A percentile compares a stretch with the other conserved stretches of the same genome.
These are phyloP conservation scores for Scenedesmus sp. DNA, from an alignment of 163 green algal genomes.

Conservation along the genomic window DNA sequence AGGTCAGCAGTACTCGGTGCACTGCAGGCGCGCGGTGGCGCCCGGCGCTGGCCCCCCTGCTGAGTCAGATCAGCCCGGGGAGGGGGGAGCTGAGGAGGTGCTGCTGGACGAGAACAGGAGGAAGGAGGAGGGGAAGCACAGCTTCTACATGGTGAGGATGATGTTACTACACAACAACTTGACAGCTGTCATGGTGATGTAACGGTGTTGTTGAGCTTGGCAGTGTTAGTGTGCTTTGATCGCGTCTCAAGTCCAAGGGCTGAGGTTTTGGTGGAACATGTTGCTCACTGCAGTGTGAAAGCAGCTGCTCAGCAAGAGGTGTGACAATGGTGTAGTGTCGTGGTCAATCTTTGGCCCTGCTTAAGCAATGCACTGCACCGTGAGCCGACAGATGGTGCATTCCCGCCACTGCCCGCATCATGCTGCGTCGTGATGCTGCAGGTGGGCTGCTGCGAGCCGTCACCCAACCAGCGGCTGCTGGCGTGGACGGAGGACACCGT, in stretches of 20 bases:
- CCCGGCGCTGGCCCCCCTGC: constrained; percentile 30
- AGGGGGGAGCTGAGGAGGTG: constrained; percentile 77
- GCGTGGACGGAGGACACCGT: constrained; percentile 89
- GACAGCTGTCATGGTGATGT: too few species aligned
- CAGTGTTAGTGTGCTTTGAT: too few species aligned
- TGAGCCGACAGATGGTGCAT: neutral
- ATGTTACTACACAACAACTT: too few species aligned
- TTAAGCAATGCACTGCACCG: too few species aligned
- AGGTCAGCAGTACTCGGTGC: constrained; percentile 71
- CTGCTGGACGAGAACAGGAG: constrained; percentile 91
- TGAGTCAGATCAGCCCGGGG: constrained; percentile 44
- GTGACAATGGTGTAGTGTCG: too few species aligned
- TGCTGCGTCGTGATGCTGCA: neutral
- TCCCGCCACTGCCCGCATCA: neutral
- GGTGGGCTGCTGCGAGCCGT: constrained; percentile 53
- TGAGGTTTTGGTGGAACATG: too few species aligned
- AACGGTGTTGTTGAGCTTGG: too few species aligned
- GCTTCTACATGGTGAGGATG: constrained; percentile 86
- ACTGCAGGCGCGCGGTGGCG: constrained; percentile 77
- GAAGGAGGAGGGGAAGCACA: constrained; percentile 70
- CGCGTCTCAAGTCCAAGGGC: too few species aligned
- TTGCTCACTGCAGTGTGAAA: too few species aligned
- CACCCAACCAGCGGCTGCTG: constrained; percentile 72
- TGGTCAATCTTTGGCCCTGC: too few species aligned
- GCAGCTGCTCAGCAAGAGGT: too few species aligned